Base-by-base conservation (phyloP, 2,329 filamentous ascomycete genomes). In the Ophiostoma novo-ulmi region DNA sequence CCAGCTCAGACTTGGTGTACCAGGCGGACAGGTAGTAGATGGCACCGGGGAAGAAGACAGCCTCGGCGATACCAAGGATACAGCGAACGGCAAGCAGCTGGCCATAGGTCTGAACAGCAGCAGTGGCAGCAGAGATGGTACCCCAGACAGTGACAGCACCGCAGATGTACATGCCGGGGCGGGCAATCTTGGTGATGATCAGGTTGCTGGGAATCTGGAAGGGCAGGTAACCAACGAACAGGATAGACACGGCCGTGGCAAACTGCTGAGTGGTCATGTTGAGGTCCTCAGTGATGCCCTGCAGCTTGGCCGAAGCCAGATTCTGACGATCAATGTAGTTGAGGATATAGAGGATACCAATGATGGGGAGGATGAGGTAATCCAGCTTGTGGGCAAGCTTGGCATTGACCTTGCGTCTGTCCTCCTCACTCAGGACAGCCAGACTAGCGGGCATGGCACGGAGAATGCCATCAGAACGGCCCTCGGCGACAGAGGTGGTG, bases 161-260 rank as follows among this genome's bases (percentile, higher is more conserved):
- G 31, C 70, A 68, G 13, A 74, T 70, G 39, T 74, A 74, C 3
- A 55, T 31, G 22, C 69, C 70, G n/a, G 73, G 72, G 3, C 70
- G 72, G 5, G 70, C n/a, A 14, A 73, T 68, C 44, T 70, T 70
- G 41, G 67, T 72, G 48, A 73, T 70, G 35, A 71, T 20, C 39
- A 89, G 83, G 74, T 87, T 89, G 69, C 81, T 82, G 0, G 88
- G 87, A 44, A 89, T 87, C 75, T 88, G 84, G 74, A 88, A 86
- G 41, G 88, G 69, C 70, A 90, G 88, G 76, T 89, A 90, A 4
- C 84, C 83, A 74, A 89, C 82, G 75, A 89, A 90, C 78, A 89
- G 89, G 69, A 86, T 76, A 1, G 85, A 87, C 0, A 90, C 80
- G 1, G 88, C 82, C 7, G 79, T 78, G 72, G 89, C 89, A 79